These are phyloP conservation scores for Cucurbita argyrosperma DNA, from an alignment of 306 rosid species.

Conservation along the genomic window DNA sequence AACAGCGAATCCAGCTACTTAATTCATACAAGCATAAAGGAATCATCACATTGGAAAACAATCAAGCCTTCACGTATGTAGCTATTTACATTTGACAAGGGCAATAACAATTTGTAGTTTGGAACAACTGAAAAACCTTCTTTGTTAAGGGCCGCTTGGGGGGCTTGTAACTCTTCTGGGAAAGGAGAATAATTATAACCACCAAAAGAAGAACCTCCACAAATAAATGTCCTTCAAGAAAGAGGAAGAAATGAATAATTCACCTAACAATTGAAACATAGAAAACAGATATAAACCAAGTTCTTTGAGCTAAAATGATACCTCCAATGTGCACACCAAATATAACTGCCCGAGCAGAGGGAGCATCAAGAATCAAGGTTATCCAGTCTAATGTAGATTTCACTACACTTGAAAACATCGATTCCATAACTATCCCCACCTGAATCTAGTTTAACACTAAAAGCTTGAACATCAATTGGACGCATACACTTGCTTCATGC, in stretches of 20 bases:
- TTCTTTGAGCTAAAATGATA: constrained; percentile 15
- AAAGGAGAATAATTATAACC: constrained; percentile 74
- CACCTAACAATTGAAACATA: background rate
- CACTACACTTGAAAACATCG: constrained; percentile 18
- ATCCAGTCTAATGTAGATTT: constrained; percentile 56
- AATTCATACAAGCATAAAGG: background rate
- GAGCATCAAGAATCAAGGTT: constrained; percentile 45
- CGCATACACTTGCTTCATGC: background rate
- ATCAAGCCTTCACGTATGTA: background rate
- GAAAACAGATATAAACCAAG: background rate
- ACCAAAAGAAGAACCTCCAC: constrained; percentile 67
- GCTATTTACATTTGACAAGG: background rate
- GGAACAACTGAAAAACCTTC: constrained; percentile 31
- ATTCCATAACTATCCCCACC: background rate
- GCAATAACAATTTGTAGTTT: background rate
- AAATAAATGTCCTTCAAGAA: constrained; percentile 67
- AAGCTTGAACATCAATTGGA: background rate
- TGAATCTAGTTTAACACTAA: background rate
- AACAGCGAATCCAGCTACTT: background rate
- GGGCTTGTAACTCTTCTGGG: constrained; percentile 95
- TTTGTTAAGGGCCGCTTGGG: constrained; percentile 79
- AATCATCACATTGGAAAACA: background rate
- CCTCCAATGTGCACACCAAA: constrained; percentile 81
- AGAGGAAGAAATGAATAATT: background rate
- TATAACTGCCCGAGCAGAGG: constrained; percentile 77